Conservation (phyloP, 768 basidiomycete species). For the Dentipellis fragilis region DNA sequence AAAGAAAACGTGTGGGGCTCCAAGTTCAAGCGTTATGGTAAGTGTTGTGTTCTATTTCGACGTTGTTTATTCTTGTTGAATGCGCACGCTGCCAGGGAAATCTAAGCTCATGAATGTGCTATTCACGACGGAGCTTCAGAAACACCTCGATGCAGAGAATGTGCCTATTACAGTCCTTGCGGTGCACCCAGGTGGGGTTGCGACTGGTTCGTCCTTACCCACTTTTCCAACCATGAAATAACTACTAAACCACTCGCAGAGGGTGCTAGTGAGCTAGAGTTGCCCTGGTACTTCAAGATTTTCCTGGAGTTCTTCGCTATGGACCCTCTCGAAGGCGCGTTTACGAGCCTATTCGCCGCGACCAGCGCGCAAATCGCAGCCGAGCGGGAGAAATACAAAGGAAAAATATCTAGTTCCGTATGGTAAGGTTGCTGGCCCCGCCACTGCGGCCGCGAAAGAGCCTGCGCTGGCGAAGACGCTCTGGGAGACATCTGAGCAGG, state of each 20-base stretch:
- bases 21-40: background rate
- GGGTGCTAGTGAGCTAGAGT: background rate
- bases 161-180: background rate
- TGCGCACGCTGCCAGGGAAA: background rate
- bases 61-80: background rate
- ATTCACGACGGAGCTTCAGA: background rate
- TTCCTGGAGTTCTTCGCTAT: background rate
- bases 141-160: background rate
- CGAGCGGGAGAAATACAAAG: background rate
- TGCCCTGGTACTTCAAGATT: background rate
- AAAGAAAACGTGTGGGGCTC: background rate
- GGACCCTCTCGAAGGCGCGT: background rate
- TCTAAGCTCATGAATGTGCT: background rate
- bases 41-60: background rate
- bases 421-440: background rate
- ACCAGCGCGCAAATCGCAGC: background rate
- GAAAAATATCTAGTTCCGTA: background rate
- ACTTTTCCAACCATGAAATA: background rate
- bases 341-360: background rate
- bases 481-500: background rate
- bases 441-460: background rate
- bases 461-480: background rate
- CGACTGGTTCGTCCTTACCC: background rate
- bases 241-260: background rate
- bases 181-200: background rate